Evolutionary conservation across 2,329 filamentous ascomycete genomes (phyloP), one percentile per base, ranked within the genome.

Genomic region (Hypomyces rosellus): DNA sequence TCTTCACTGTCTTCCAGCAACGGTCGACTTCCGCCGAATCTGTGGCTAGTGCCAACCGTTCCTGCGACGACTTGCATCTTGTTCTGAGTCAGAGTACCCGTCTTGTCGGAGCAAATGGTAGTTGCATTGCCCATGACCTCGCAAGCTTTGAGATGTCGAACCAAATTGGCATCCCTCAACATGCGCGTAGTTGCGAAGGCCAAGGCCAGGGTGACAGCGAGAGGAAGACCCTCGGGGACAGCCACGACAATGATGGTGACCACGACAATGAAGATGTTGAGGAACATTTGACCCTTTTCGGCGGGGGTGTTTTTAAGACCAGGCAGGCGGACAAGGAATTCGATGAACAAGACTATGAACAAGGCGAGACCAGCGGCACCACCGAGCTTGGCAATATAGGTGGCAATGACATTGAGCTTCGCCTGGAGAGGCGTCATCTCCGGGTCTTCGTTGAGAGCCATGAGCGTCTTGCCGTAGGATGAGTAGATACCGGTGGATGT

Each of bases 301-400:
- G 88, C 83, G 3, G 89, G 76, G 0, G 77, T 76, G 2, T 70
- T 56, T 51, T 80, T 74, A 15, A 71, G 49, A 68, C 76, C 63
- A 5, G 74, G 73, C 3, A 96, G 77, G 12, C 81, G 71, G 44
- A 84, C 88, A 9, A 93, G 74, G 63, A 95, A 96, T 60, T 89
- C 81, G 70, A 96, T 91, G 61, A 96, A 81, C 13, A 96, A 76
- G 42, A 95, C 86, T 43, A 92, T 76, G 69, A 96, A 96, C 43
- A 96, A 75, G 8, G 89, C 71, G 13, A 93, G 73, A 56, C 86
- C 89, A 45, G 89, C 88, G 46, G 77, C 82, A 64, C 88, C 89
- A 67, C 86, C 86, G 34, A 89, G 72, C 66, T 87, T 88, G 51
- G 86, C 86, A 63, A 89, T 89, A 70, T 86, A 88, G 56, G 87